These are phyloP conservation scores for Globisporangium acanthophoron DNA, from an alignment of 352 stramenopile genomes.

Conservation along the genomic window DNA sequence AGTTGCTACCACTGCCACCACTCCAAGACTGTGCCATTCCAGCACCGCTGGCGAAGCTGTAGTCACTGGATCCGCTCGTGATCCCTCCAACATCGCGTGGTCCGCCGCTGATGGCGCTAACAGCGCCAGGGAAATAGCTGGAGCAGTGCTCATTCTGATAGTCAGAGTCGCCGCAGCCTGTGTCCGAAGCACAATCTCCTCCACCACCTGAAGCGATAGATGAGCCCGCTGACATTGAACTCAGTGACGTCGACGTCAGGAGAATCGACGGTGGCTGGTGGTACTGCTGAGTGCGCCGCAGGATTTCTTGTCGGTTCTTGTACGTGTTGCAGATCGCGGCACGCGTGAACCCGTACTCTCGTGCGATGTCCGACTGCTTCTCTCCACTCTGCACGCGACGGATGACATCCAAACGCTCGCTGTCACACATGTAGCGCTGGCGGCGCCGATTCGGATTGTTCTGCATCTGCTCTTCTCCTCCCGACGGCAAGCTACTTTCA, in stretches of 20 bases:
- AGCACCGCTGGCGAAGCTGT: neutral
- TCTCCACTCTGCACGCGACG: slow-evolving; percentile 40
- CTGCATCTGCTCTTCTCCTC: neutral
- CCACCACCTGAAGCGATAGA: neutral
- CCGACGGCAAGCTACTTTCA: neutral
- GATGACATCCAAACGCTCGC: slow-evolving; percentile 9
- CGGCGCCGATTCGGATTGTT: neutral
- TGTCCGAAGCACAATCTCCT: neutral
- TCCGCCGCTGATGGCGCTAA: too few relatives aligned
- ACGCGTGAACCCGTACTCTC: slow-evolving; percentile 61
- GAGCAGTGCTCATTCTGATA: too few relatives aligned
- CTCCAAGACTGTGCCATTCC: neutral
- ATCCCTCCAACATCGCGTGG: neutral
- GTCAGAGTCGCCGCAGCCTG: neutral
- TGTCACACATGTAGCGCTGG: slow-evolving; percentile 10
- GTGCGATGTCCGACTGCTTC: slow-evolving; percentile 55
- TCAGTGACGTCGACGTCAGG: neutral
- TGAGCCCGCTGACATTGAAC: neutral
- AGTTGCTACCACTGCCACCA: neutral
- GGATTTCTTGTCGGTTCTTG: slow-evolving; percentile 46
- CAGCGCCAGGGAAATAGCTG: too few relatives aligned
- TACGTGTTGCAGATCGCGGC: slow-evolving; percentile 59
- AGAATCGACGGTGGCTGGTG: neutral
- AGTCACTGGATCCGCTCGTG: neutral
- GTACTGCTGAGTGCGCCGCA: slow-evolving; percentile 21